phyloP scores from a whole-genome alignment of 2,329 filamentous ascomycete species.

The Aspergillus eucalypticola region DNA sequence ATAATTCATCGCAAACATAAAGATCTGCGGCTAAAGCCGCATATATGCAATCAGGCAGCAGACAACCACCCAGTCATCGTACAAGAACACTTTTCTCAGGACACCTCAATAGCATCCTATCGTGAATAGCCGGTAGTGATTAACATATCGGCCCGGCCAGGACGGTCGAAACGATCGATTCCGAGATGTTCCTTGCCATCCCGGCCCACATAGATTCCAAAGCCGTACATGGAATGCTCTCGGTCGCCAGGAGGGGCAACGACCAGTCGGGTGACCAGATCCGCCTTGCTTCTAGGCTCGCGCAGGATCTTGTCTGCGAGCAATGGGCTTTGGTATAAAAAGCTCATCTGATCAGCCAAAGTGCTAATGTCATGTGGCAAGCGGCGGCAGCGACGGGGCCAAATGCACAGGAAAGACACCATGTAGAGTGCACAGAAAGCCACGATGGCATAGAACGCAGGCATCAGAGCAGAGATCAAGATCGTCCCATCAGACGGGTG shows the following conservation, averaged over 20 bases:
- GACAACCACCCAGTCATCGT: not conserved
- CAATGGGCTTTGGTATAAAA: slow-evolving; percentile 71
- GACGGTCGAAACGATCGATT: slow-evolving; percentile 56
- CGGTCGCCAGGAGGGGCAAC: slow-evolving; percentile 47
- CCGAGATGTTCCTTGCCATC: slow-evolving; percentile 62
- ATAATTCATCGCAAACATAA: not conserved
- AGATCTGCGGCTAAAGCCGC: not conserved
- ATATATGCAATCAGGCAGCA: not conserved
- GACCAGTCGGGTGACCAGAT: slow-evolving; percentile 70
- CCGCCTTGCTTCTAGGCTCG: slow-evolving; percentile 64
- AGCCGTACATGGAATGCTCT: slow-evolving; percentile 51
- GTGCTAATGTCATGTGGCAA: slow-evolving; percentile 73
- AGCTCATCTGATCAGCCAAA: slow-evolving; percentile 75
- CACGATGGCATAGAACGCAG: slow-evolving; percentile 72
- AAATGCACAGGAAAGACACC: slow-evolving; percentile 60
- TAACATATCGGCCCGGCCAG: slow-evolving; percentile 46
- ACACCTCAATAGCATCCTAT: not conserved
- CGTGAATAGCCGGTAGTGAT: slow-evolving; percentile 39
- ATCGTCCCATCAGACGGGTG: slow-evolving; percentile 49
- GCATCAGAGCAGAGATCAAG: slow-evolving; percentile 69
- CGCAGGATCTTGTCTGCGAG: slow-evolving; percentile 72
- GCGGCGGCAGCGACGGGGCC: slow-evolving; percentile 62
- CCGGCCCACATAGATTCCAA: slow-evolving; percentile 58
- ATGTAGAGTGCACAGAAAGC: slow-evolving; percentile 71
- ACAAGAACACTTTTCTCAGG: too few relatives aligned